These are phyloP conservation scores for Xylaria grammica DNA, from an alignment of 495 filamentous ascomycete genomes.

Conservation along the genomic window DNA sequence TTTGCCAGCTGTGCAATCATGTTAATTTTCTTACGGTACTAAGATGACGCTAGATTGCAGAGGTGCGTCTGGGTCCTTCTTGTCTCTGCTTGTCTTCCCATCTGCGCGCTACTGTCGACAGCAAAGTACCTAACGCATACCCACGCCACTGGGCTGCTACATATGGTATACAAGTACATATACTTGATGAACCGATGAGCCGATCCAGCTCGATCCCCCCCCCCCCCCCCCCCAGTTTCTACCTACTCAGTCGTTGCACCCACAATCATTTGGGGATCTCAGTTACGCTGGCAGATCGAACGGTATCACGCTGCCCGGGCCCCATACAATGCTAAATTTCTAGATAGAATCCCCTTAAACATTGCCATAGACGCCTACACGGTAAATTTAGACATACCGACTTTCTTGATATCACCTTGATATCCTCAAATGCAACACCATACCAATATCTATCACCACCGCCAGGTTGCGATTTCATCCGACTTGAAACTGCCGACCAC, in stretches of 20 bases:
- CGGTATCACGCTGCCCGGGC: slow-evolving; percentile 29
- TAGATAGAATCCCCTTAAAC: slow-evolving; percentile 36
- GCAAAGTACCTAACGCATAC: too few relatives aligned
- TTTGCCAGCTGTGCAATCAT: slow-evolving; percentile 4
- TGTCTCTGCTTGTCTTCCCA: neutral
- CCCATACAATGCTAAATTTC: slow-evolving; percentile 29
- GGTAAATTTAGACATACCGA: slow-evolving; percentile 33
- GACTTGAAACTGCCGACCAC: slow-evolving; percentile 1
- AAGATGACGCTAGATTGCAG: slow-evolving; percentile 12
- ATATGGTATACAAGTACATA: neutral
- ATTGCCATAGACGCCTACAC: slow-evolving; percentile 39
- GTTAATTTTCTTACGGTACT: neutral
- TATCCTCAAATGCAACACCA: slow-evolving; percentile 33
- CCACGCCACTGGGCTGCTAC: neutral
- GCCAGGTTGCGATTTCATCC: slow-evolving; percentile 3
- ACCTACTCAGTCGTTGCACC: slow-evolving; percentile 9
- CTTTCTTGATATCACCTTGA: slow-evolving; percentile 21
- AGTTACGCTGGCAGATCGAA: slow-evolving; percentile 33
- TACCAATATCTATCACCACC: neutral
- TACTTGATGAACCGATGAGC: slow-evolving; percentile 11
- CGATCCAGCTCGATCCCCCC: slow-evolving; percentile 12
- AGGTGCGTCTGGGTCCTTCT: neutral
- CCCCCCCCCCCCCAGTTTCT: too few relatives aligned
- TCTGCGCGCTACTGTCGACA: too few relatives aligned
- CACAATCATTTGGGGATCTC: slow-evolving; percentile 28